Evolutionary conservation across 2,329 filamentous ascomycete genomes (phyloP), one percentile per base, ranked within the genome.

Genomic region (Diplodia sapinea): DNA sequence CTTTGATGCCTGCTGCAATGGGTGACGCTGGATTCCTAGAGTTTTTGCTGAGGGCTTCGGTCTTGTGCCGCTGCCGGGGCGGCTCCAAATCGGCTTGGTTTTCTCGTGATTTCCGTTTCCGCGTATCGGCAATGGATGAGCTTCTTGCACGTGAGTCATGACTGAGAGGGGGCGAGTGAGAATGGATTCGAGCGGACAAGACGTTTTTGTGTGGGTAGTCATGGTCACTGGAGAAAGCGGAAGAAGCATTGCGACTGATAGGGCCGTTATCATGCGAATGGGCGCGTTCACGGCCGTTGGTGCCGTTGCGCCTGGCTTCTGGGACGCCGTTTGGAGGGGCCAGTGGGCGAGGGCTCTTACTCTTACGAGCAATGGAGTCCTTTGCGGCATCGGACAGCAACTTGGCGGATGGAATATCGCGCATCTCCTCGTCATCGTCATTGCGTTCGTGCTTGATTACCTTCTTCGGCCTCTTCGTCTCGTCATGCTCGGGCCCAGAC

Each of bases 51-150:
- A 74, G 65, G 3, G 73, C 74, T 63, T 80, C 78, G 29, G 74
- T 78, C 70, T 78, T 78, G 31, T 74, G 73, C 66, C 78, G 78
- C 69, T 80, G 79, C 26, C 79, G 78, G 33, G 78, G 78, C 55
- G 78, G 79, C 67, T 81, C 79, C 29, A 77, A 70, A 13, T 73
- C 70, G n/a, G 29, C 50, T 23, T 51, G 72, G 59, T 77, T 77
- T 63, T 80, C 78, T 51, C 77, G 77, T 49, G 77, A 65, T 70
- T 81, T 81, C 70, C 79, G 77, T 69, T 81, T 81, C 66, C 77
- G 75, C 31, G 74, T 78, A 47, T 80, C 78, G 43, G 75, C 70
- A 1, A 76, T 77, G 15, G 77, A 79, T 3, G 75, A 73, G 68
- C 78, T 79, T 68, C 78, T 77, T 64, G 76, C 77, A 61, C 78